Evolutionary conservation across 2,329 filamentous ascomycete species (phyloP).

Genomic region (Arthrobotrys megalospora): DNA sequence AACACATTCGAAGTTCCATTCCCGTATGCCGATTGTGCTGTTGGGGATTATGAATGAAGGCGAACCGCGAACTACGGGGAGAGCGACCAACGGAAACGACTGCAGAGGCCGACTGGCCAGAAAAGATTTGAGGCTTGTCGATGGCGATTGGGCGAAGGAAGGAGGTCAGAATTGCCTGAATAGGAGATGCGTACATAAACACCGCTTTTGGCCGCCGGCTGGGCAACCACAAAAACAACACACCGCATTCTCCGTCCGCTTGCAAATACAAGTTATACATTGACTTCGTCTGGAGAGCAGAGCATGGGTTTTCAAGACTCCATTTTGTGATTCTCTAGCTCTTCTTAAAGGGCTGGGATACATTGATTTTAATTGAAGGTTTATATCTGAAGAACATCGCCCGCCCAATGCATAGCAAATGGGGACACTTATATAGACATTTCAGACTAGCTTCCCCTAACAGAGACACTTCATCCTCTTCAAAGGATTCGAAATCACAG

Average conservation of each 20-base stretch:
- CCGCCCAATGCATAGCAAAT: too few relatives aligned
- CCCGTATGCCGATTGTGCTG: neutral
- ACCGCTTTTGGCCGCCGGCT: conserved; percentile 7
- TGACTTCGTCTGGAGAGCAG: too few relatives aligned
- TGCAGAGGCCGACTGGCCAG: neutral
- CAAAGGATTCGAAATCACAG: too few relatives aligned
- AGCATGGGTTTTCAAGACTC: too few relatives aligned
- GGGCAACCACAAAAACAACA: conserved; percentile 44
- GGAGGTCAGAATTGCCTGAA: conserved; percentile 52
- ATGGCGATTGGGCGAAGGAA: conserved; percentile 7
- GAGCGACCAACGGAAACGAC: neutral
- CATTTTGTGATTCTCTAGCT: too few relatives aligned
- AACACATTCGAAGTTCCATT: neutral
- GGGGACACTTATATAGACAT: too few relatives aligned
- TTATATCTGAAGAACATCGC: too few relatives aligned
- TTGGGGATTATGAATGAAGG: neutral
- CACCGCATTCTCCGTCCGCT: neutral
- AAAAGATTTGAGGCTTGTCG: neutral
- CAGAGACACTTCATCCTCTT: too few relatives aligned
- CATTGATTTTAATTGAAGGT: too few relatives aligned
- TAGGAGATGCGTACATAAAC: conserved; percentile 27
- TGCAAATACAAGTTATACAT: too few relatives aligned
- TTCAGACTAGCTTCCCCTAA: too few relatives aligned
- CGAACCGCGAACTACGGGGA: neutral
- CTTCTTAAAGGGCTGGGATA: too few relatives aligned